phyloP scores from a whole-genome alignment of 176 grass and related monocot species.

The Aechmea fasciata region DNA sequence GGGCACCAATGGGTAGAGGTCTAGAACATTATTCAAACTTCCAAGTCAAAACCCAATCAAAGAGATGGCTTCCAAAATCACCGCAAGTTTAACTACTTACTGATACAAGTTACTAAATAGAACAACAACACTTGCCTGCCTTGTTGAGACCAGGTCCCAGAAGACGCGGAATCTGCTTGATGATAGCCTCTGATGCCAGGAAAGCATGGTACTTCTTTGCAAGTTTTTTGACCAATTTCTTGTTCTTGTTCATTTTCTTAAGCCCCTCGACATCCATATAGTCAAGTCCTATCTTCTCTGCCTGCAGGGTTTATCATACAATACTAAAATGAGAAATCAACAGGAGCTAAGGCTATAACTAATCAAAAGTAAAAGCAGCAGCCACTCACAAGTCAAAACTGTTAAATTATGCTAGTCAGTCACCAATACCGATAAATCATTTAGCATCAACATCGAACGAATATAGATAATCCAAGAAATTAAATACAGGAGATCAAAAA shows the following conservation, averaged over 20 bases:
- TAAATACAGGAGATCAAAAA: too few relatives aligned
- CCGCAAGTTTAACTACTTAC: background rate
- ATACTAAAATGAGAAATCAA: background rate
- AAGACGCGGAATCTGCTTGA: slow-evolving; percentile 90
- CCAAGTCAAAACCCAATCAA: background rate
- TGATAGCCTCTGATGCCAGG: slow-evolving; percentile 80
- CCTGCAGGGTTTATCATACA: slow-evolving; percentile 28
- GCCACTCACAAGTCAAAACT: too few relatives aligned
- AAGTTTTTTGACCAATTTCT: slow-evolving; percentile 88
- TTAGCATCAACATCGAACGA: too few relatives aligned
- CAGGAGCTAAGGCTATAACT: background rate
- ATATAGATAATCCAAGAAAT: too few relatives aligned
- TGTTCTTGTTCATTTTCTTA: slow-evolving; percentile 97
- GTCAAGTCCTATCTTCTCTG: slow-evolving; percentile 57
- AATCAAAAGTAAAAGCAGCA: background rate
- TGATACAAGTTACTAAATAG: background rate
- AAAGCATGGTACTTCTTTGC: slow-evolving; percentile 94
- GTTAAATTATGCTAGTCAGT: too few relatives aligned
- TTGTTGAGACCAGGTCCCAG: slow-evolving; percentile 96
- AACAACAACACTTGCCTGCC: slow-evolving; percentile 36
- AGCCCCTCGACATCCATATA: slow-evolving; percentile 83
- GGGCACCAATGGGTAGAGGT: background rate
- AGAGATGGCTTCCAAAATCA: background rate
- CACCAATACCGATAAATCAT: too few relatives aligned
- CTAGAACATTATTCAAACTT: background rate